phyloP scores from a whole-genome alignment of 805 yeast species.

The Starmerella apicola region DNA sequence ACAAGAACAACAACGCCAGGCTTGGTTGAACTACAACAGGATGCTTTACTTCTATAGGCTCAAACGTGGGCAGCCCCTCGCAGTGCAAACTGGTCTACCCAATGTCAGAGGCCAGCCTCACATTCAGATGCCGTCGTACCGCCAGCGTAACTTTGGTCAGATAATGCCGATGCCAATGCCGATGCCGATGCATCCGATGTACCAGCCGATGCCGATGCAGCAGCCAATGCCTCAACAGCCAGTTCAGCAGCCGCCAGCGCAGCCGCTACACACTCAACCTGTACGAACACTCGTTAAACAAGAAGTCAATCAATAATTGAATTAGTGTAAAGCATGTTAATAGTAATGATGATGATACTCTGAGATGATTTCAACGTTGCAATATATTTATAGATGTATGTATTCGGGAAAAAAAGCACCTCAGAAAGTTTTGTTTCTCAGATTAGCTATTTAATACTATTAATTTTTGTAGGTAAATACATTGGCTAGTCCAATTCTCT shows the following conservation, averaged over 20 bases:
- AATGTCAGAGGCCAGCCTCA: conserved; percentile 6
- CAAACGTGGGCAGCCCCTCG: conserved; percentile 10
- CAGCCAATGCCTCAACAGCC: neutral
- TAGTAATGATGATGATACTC: too few relatives aligned
- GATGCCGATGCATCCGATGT: neutral
- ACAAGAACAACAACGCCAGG: neutral
- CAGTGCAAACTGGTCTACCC: neutral
- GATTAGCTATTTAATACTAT: too few relatives aligned
- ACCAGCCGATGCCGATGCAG: neutral
- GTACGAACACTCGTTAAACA: neutral
- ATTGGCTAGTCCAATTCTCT: too few relatives aligned
- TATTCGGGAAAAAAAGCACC: too few relatives aligned
- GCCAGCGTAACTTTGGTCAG: too few relatives aligned
- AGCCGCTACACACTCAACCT: neutral
- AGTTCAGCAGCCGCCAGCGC: neutral
- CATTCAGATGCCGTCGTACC: conserved; percentile 3
- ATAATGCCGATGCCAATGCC: neutral
- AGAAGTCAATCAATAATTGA: neutral
- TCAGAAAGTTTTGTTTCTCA: too few relatives aligned
- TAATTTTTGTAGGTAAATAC: too few relatives aligned
- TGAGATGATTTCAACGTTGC: too few relatives aligned
- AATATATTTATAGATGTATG: too few relatives aligned
- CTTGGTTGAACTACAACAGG: too few relatives aligned
- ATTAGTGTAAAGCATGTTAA: too few relatives aligned
- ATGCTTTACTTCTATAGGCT: neutral